A percentile compares a stretch with the other conserved stretches of the same genome.
These are phyloP conservation scores for Firmiana major DNA, from an alignment of 345 rosid genomes.

Conservation along the genomic window DNA sequence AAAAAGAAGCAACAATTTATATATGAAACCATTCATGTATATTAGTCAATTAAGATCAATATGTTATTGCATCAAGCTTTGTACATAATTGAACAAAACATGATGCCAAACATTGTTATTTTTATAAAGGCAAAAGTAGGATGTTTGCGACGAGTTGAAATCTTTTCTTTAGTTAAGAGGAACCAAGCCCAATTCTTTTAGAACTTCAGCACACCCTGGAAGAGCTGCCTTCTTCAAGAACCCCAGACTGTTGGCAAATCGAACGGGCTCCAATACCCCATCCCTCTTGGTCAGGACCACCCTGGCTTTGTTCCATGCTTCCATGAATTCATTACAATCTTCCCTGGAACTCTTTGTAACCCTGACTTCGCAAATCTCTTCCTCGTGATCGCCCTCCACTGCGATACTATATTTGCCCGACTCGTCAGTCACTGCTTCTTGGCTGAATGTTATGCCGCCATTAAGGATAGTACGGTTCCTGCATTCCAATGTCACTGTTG, in stretches of 20 bases:
- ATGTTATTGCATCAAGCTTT: neutral
- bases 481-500: slow-evolving; percentile 31
- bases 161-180: neutral
- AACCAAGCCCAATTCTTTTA: slow-evolving; percentile 18
- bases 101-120: neutral
- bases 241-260: slow-evolving; percentile 30
- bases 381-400: slow-evolving; percentile 33
- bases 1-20: no score
- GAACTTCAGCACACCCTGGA: slow-evolving; percentile 17
- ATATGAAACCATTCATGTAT: neutral
- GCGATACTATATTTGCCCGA: slow-evolving; percentile 18
- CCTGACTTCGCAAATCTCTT: slow-evolving; percentile 30
- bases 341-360: slow-evolving; percentile 12
- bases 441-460: slow-evolving; percentile 2
- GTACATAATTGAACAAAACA: neutral
- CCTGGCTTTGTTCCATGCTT: slow-evolving; percentile 12
- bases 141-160: neutral
- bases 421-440: slow-evolving; percentile 20
- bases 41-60: no score
- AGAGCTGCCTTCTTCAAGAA: slow-evolving; percentile 24
- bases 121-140: neutral
- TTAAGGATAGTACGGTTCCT: neutral
- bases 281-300: slow-evolving; percentile 17
- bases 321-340: slow-evolving; percentile 23
- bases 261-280: slow-evolving; percentile 5